Evolutionary conservation across 2,329 filamentous ascomycete genomes (phyloP).

Genomic region (Xylariaceae sp.): DNA sequence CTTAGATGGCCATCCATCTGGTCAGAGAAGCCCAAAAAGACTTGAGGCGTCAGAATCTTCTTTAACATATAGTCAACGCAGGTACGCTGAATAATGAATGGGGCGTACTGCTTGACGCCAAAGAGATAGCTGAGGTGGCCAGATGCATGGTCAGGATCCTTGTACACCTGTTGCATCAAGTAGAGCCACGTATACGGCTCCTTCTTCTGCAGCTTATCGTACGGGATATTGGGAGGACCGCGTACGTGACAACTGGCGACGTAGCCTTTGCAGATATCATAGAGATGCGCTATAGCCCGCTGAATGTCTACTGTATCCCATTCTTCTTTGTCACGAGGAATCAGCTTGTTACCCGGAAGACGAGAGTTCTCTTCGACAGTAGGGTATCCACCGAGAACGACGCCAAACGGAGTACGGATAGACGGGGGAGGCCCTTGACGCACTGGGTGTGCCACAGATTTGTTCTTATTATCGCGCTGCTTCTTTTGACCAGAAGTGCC

Average conservation of each 20-base stretch:
- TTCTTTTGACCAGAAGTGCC: not conserved
- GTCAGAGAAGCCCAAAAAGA: constrained; percentile 39
- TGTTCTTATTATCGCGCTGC: constrained; percentile 3
- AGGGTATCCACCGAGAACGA: constrained; percentile 21
- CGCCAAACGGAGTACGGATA: constrained; percentile 24
- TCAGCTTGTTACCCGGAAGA: constrained; percentile 23
- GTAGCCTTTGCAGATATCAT: constrained; percentile 38
- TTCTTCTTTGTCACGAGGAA: constrained; percentile 31
- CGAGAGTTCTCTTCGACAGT: constrained; percentile 26
- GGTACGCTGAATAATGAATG: constrained; percentile 39
- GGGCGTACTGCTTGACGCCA: constrained; percentile 25
- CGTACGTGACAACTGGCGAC: constrained; percentile 35
- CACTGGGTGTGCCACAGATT: constrained; percentile 13
- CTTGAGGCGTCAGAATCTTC: constrained; percentile 36
- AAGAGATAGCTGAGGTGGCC: constrained; percentile 37
- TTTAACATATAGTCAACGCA: constrained; percentile 40
- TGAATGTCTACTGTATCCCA: constrained; percentile 37
- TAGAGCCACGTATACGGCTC: constrained; percentile 39
- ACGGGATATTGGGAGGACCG: constrained; percentile 24
- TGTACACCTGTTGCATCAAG: constrained; percentile 33
- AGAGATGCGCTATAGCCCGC: constrained; percentile 34
- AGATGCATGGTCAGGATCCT: constrained; percentile 27
- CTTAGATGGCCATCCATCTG: constrained; percentile 36
- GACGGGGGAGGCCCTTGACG: constrained; percentile 5
- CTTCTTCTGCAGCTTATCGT: constrained; percentile 23